Conservation (phyloP, 257 asterid species). For the Jasminum sambac region DNA sequence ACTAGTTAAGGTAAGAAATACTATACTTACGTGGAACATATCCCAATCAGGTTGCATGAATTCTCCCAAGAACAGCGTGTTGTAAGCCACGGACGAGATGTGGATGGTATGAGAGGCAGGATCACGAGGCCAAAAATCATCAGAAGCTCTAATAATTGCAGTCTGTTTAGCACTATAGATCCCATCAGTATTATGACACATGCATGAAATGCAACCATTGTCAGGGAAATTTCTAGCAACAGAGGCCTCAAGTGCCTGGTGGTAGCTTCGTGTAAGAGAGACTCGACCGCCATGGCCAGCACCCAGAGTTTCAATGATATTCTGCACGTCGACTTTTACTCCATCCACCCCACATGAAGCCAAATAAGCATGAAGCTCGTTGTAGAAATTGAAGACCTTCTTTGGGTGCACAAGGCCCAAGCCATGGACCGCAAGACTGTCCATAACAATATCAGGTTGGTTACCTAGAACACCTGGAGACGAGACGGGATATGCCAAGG, state of each 20-base stretch:
- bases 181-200: conserved; percentile 57
- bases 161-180: conserved; percentile 54
- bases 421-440: conserved; percentile 94
- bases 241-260: conserved; percentile 54
- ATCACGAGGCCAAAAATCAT: conserved; percentile 51
- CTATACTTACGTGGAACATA: conserved; percentile 82
- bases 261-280: conserved; percentile 43
- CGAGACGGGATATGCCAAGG: conserved; percentile 84
- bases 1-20: neutral
- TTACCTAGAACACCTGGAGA: conserved; percentile 77
- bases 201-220: conserved; percentile 57
- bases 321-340: conserved; percentile 58
- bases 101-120: conserved; percentile 81
- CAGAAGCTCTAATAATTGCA: conserved; percentile 50
- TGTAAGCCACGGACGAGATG: conserved; percentile 84
- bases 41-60: conserved; percentile 99
- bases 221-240: conserved; percentile 48
- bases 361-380: conserved; percentile 54
- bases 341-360: conserved; percentile 61
- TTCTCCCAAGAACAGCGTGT: conserved; percentile 81
- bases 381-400: conserved; percentile 78
- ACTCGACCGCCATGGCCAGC: conserved; percentile 87
- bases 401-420: conserved; percentile 89
- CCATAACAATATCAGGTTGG: conserved; percentile 75
- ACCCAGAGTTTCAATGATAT: conserved; percentile 94